These are phyloP conservation scores for Teratosphaeria zuluensis DNA, from an alignment of 2,329 filamentous ascomycete species.

Conservation along the genomic window DNA sequence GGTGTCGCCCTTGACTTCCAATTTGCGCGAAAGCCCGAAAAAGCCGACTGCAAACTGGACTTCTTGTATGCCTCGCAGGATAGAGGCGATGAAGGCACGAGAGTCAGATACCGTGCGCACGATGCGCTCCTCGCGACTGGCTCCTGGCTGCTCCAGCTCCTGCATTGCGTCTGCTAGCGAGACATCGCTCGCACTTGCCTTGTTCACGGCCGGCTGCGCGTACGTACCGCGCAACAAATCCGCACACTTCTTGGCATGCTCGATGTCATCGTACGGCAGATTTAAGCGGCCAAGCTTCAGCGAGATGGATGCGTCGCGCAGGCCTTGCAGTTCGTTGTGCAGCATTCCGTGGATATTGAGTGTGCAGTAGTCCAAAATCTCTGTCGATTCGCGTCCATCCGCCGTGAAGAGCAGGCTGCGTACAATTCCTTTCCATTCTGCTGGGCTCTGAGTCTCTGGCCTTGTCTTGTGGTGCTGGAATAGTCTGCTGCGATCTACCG, in stretches of 20 bases:
- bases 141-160: conserved; percentile 59
- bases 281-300: conserved; percentile 86
- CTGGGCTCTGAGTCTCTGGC: conserved; percentile 58
- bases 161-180: conserved; percentile 64
- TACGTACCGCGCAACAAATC: conserved; percentile 36
- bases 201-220: conserved; percentile 19
- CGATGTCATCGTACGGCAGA: conserved; percentile 80
- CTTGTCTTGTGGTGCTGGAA: conserved; percentile 69
- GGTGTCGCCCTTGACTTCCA: conserved; percentile 57
- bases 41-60: conserved; percentile 93
- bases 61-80: conserved; percentile 87
- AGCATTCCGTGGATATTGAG: conserved; percentile 88
- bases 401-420: conserved; percentile 83
- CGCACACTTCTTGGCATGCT: conserved; percentile 50
- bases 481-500: conserved; percentile 79
- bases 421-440: conserved; percentile 86
- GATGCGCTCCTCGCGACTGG: conserved; percentile 54
- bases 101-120: conserved; percentile 83
- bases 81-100: conserved; percentile 82
- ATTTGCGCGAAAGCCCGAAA: conserved; percentile 72
- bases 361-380: conserved; percentile 78
- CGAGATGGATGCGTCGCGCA: conserved; percentile 81
- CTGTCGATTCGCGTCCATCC: conserved; percentile 72
- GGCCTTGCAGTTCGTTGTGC: conserved; percentile 72
- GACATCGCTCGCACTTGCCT: conserved; percentile 39